These are phyloP conservation scores for Parafenestella ontariensis DNA, from an alignment of 2,329 filamentous ascomycete species.

Conservation along the genomic window DNA sequence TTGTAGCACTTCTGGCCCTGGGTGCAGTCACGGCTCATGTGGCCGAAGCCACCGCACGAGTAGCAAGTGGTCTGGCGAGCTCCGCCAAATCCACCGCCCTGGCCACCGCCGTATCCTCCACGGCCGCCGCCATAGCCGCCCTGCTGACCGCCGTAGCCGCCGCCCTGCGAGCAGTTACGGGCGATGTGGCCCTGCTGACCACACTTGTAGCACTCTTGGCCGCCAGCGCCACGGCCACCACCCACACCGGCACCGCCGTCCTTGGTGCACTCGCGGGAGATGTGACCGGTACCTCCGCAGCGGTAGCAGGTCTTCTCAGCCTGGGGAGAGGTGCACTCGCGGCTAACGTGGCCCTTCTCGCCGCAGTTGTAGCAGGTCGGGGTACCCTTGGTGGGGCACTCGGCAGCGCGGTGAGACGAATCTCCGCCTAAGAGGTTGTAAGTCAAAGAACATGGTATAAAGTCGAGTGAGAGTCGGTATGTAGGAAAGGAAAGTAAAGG, in stretches of 20 bases:
- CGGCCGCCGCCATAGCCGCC: constrained; percentile 58
- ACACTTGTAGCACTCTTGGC: constrained; percentile 93
- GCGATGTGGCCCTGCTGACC: constrained; percentile 96
- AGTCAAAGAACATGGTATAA: constrained; percentile 5
- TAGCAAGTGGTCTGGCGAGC: constrained; percentile 76
- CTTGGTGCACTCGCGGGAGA: constrained; percentile 81
- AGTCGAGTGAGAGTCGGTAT: background rate
- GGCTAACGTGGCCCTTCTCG: constrained; percentile 63
- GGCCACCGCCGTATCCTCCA: constrained; percentile 54
- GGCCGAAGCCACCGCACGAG: constrained; percentile 94
- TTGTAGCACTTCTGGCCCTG: constrained; percentile 99
- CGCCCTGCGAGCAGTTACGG: constrained; percentile 80
- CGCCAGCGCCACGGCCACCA: constrained; percentile 52
- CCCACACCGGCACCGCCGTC: constrained; percentile 58
- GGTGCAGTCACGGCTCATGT: constrained; percentile 98
- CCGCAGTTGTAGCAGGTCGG: constrained; percentile 59
- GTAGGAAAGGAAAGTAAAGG: background rate
- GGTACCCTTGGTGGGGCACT: constrained; percentile 59
- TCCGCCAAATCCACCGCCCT: constrained; percentile 57
- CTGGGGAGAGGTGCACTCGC: constrained; percentile 87
- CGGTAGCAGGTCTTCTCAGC: constrained; percentile 82
- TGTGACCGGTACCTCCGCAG: constrained; percentile 84
- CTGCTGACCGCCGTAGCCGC: constrained; percentile 43
- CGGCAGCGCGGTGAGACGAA: constrained; percentile 57
- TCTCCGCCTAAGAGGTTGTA: constrained; percentile 53